Percentiles rank a stretch among this genome's conserved stretches.
These are phyloP conservation scores for Penicillium occitanis DNA, from an alignment of 2,329 filamentous ascomycete genomes.

Conservation along the genomic window DNA sequence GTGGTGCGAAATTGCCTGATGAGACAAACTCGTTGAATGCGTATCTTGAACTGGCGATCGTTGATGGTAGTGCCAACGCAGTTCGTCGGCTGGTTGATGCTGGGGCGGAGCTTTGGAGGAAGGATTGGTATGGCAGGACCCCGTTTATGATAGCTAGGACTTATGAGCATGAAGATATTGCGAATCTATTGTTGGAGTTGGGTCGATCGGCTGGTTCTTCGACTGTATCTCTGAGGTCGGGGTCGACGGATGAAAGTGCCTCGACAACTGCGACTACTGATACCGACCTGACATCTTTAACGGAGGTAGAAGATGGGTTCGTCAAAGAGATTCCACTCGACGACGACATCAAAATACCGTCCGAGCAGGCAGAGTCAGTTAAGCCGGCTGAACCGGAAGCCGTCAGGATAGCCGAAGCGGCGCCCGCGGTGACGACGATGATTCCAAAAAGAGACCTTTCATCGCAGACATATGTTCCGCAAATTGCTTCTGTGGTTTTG, in stretches of 20 bases:
- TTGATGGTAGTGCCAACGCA: neutral
- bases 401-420: neutral
- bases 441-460: neutral
- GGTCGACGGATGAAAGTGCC: neutral
- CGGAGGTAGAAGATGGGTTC: neutral
- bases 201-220: neutral
- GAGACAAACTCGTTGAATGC: neutral
- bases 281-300: constrained; percentile 6
- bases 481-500: neutral
- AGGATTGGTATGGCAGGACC: constrained; percentile 4
- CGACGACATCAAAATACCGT: neutral
- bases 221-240: neutral
- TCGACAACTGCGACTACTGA: neutral
- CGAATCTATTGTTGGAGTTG: neutral
- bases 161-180: constrained; percentile 7
- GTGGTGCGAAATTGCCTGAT: constrained; percentile 8
- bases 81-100: constrained; percentile 1
- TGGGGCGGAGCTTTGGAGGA: constrained; percentile 1
- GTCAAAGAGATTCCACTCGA: neutral
- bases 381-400: neutral
- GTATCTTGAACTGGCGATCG: neutral
- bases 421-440: neutral
- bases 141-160: constrained; percentile 3
- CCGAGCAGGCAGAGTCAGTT: neutral
- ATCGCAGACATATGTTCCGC: neutral